Base-by-base conservation (phyloP, 768 basidiomycete species). In the Ephemerocybe angulata region DNA sequence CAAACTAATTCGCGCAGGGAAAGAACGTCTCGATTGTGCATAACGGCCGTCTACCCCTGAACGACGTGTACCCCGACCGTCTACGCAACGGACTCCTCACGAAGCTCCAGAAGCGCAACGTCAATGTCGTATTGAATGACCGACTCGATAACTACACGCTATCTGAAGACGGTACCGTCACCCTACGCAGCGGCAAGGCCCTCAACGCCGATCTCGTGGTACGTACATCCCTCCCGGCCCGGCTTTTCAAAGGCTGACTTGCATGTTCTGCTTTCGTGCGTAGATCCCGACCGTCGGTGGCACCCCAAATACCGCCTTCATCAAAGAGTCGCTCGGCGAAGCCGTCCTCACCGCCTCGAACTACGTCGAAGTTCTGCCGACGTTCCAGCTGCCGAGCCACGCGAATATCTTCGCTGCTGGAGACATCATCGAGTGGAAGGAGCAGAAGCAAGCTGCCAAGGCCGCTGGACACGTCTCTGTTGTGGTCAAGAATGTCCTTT, bases 1-100 rank as follows among this genome's bases (percentile, higher is more conserved):
- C 31, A 33, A 6, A 13, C 29, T 8, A 7, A 2, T 11, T 33
- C 28, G 11, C 10, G 10, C 43, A 73, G 72, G 56, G 60, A 19
- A 82, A 77, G 57, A 60, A 66, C 29, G 73, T 86, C 25, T 84
- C 83, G 19, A 70, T 87, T 35, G 76, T 87, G 3, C 85, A 87
- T 10, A 71, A 75, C 35, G 68, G 71, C 33, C 49, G 49, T 1
- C 60, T 69, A 28, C 74, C 84, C 25, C 67, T 86, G 55, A 84
- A 83, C 57, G 62, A 67, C 8, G 62, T 70, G 2, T 86, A 86
- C 59, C 74, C 82, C 0, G 62, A 66, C 15, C 75, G 75, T 48
- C 76, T 77, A 65, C 77, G 85, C 41, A 69, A 67, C 10, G 72
- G 66, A 13, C 57, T 81, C 2, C 75, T 73, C 54, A 61, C 64